Evolutionary conservation across 768 basidiomycete species (phyloP), one percentile per base, ranked within the genome.

Genomic region (Paxillus involutus): DNA sequence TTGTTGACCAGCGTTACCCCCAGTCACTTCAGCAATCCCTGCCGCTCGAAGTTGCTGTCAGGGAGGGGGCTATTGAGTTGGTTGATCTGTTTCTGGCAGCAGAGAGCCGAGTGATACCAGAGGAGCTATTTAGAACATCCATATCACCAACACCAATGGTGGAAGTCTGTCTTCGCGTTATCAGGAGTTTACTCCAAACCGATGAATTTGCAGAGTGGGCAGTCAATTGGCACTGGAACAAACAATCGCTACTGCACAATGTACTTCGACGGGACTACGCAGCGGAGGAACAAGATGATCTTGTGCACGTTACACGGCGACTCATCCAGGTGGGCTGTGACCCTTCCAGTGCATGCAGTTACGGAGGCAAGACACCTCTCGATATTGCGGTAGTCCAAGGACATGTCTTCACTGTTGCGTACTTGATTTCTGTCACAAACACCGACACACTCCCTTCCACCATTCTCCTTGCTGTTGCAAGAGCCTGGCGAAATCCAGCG

Each of bases 161-260:
- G 6, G 11, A n/a, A 13, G 0, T 30, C n/a, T 4, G 32, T 16
- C 12, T n/a, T 26, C 14, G 6, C 13, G 14, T 49, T 8, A 11
- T 45, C 6, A 12, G 49, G 12, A 54, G n/a, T 3, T 16, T 61
- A 3, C 16, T 61, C 8, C 57, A 55, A 24, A 56, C 59, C 3
- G 46, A 50, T 12, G 52, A 57, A 13, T 60, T 60, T 16, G 44
- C 19, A 9, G 59, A 61, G 30, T 62, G 60, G 60, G 45, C 44
- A 0, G 7, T 9, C 4, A 3, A 12, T 4, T 3, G 3, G n/a
- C n/a, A n/a, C 1, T 14, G 0, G 17, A 19, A 55, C 1, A 14
- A 46, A 33, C n/a, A n/a, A n/a, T n/a, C n/a, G n/a, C n/a, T n/a
- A n/a, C n/a, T n/a, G n/a, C n/a, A n/a, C n/a, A n/a, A n/a, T n/a